Percentiles rank a stretch among this genome's conserved stretches.
phyloP scores from a whole-genome alignment of 495 filamentous ascomycete genomes.

The Daldinia caldariorum region DNA sequence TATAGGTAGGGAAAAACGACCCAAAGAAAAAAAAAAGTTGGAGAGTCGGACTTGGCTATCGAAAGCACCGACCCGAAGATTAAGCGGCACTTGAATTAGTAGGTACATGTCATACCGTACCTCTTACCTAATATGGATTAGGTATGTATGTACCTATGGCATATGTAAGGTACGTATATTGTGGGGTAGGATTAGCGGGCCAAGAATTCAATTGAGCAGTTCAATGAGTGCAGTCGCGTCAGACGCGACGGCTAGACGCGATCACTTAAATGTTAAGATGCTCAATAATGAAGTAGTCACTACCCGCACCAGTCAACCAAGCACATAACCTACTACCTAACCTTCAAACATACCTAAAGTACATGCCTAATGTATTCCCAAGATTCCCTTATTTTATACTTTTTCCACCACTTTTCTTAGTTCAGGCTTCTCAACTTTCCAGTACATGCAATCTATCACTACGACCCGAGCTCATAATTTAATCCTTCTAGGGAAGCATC shows the following conservation, averaged over 20 bases:
- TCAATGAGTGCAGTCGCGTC: conserved; percentile 33
- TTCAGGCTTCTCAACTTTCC: background rate
- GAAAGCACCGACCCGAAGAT: conserved; percentile 32
- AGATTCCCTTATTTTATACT: no score
- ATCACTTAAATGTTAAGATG: conserved; percentile 10
- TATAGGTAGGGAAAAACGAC: conserved; percentile 2
- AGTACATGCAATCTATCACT: no score
- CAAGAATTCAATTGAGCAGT: conserved; percentile 16
- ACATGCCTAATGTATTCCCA: no score
- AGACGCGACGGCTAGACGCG: conserved; percentile 31
- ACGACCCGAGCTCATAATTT: no score
- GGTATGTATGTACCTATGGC: no score
- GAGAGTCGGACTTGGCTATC: conserved; percentile 15
- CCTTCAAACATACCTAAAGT: no score
- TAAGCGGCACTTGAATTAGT: conserved; percentile 12
- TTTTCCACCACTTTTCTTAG: background rate
- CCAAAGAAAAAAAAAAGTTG: conserved; percentile 45
- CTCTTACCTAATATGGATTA: no score
- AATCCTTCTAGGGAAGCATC: background rate
- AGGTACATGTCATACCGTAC: no score
- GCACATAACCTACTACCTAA: no score
- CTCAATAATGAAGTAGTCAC: background rate
- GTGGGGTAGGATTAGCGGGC: conserved; percentile 11
- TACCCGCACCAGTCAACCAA: background rate
- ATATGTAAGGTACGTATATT: no score